A percentile compares a stretch with the other conserved stretches of the same genome.
These are phyloP conservation scores for slime mould (Dictyostelium discoideum) DNA, from an alignment of 78 protist genomes.

Conservation along the genomic window DNA sequence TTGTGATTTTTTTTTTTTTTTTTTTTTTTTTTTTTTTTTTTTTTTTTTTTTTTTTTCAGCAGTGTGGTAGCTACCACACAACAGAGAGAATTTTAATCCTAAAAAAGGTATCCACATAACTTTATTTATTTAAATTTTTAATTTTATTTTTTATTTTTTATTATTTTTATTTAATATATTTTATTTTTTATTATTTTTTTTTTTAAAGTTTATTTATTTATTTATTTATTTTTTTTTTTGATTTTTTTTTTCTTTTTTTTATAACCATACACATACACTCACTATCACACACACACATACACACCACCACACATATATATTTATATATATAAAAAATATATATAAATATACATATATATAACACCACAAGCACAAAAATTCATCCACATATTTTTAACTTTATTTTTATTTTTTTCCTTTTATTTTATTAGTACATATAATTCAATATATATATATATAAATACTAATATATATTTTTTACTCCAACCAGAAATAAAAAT, in stretches of 20 bases:
- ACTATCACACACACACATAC: background rate
- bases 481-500: background rate
- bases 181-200: too few species aligned
- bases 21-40: too few species aligned
- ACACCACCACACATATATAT: background rate
- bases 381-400: background rate
- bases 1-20: too few species aligned
- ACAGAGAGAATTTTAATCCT: background rate
- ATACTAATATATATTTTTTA: background rate
- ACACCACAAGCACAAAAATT: background rate
- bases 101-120: background rate
- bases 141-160: background rate
- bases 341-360: background rate
- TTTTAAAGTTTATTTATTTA: background rate
- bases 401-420: background rate
- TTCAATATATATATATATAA: background rate
- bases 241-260: background rate
- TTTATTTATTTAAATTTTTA: background rate
- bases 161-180: too few species aligned
- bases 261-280: background rate
- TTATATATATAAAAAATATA: too few species aligned
- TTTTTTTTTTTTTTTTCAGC: background rate
- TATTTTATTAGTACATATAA: background rate
- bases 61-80: constrained; percentile 1
- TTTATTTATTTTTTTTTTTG: background rate